A percentile compares a stretch with the other conserved stretches of the same genome.
phyloP scores from a whole-genome alignment of 2,329 filamentous ascomycete genomes.

The Fusarium burgessii region DNA sequence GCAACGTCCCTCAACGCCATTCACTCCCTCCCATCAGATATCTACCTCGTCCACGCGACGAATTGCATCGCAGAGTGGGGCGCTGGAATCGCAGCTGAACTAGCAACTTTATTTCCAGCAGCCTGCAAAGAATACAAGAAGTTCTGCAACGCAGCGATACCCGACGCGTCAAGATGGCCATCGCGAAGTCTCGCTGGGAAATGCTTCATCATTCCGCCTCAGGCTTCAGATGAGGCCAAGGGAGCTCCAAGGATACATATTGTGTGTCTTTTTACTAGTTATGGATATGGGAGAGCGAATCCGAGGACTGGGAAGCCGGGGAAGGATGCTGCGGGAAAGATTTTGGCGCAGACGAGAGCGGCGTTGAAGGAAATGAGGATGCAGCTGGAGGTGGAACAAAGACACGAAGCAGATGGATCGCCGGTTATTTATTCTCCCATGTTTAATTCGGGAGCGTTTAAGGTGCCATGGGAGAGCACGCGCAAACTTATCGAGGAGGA shows the following conservation, averaged over 20 bases:
- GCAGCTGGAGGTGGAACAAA: neutral
- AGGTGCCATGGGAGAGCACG: conserved; percentile 33
- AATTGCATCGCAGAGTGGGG: conserved; percentile 51
- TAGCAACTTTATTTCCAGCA: conserved; percentile 43
- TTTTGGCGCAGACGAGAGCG: conserved; percentile 30
- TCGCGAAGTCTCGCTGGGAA: conserved; percentile 40
- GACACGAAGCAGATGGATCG: fast-evolving
- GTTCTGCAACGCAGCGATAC: conserved; percentile 42
- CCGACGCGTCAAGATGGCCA: conserved; percentile 28
- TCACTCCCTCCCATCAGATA: conserved; percentile 18
- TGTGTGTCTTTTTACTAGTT: conserved; percentile 37
- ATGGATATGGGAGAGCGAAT: conserved; percentile 35
- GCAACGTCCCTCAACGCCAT: conserved; percentile 31
- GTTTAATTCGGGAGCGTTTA: conserved; percentile 41
- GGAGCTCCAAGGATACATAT: conserved; percentile 41
- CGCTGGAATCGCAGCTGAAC: conserved; percentile 46
- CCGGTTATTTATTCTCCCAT: conserved; percentile 31
- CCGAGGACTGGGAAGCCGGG: conserved; percentile 27
- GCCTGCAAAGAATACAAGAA: conserved; percentile 43
- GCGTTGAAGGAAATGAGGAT: conserved; percentile 24
- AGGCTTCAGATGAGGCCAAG: conserved; percentile 32
- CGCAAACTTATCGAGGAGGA: conserved; percentile 21
- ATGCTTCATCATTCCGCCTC: conserved; percentile 48
- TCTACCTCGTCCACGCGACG: conserved; percentile 49
- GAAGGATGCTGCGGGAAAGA: conserved; percentile 17